phyloP scores from a whole-genome alignment of 176 grass and related monocot genomes.

The Phoenix dactylifera region DNA sequence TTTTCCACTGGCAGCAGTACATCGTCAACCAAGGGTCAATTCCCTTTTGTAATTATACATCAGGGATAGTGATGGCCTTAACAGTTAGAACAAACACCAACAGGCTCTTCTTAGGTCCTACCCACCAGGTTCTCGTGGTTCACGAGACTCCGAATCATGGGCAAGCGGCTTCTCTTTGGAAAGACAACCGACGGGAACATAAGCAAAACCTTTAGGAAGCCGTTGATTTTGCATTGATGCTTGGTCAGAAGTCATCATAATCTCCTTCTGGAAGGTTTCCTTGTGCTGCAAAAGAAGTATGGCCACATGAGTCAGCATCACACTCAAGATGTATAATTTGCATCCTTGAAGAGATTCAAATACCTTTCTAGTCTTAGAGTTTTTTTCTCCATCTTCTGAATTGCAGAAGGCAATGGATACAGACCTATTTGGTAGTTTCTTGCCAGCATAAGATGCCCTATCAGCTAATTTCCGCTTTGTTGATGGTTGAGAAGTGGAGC shows the following conservation, averaged over 20 bases:
- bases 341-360: not conserved
- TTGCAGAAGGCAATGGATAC: constrained; percentile 28
- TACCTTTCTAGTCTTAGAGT: constrained; percentile 58
- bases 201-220: constrained; percentile 82
- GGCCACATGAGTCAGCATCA: too few species aligned
- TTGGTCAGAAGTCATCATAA: constrained; percentile 91
- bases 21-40: too few species aligned
- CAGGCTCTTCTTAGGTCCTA: constrained; percentile 40
- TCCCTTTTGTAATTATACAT: not conserved
- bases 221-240: constrained; percentile 80
- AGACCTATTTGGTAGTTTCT: constrained; percentile 55
- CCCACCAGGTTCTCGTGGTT: constrained; percentile 72
- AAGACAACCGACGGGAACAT: constrained; percentile 83
- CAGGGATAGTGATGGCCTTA: not conserved
- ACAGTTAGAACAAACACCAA: constrained; percentile 13
- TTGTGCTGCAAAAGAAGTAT: constrained; percentile 35
- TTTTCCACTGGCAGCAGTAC: too few species aligned
- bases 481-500: constrained; percentile 62
- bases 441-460: constrained; percentile 61
- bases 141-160: constrained; percentile 35
- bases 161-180: constrained; percentile 69
- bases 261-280: constrained; percentile 72
- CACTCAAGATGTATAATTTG: too few species aligned
- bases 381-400: constrained; percentile 58
- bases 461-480: constrained; percentile 74